These are phyloP conservation scores for Fusarium nematophilum DNA, from an alignment of 2,329 filamentous ascomycete species.

Conservation along the genomic window DNA sequence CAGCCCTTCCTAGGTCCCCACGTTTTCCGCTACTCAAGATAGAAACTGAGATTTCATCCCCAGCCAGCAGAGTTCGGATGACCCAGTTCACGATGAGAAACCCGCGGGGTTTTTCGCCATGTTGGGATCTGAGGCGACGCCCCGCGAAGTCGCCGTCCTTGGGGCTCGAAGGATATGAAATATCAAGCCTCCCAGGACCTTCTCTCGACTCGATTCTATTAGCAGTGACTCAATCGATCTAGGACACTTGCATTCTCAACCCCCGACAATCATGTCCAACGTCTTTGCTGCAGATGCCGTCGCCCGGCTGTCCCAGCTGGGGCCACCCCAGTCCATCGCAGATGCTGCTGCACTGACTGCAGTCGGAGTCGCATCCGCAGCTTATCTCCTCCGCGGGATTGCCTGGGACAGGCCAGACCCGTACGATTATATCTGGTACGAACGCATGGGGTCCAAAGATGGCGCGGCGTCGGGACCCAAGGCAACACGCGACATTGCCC, in stretches of 20 bases:
- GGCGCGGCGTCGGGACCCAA: slow-evolving; percentile 40
- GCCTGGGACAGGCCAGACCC: slow-evolving; percentile 63
- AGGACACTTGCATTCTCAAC: background rate
- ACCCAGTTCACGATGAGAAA: background rate
- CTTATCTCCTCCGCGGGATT: slow-evolving; percentile 56
- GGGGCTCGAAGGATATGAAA: slow-evolving; percentile 16
- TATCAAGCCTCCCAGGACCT: slow-evolving; percentile 5
- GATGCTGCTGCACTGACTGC: slow-evolving; percentile 43
- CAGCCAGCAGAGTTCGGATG: background rate
- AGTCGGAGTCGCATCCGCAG: slow-evolving; percentile 35
- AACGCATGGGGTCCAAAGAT: slow-evolving; percentile 55
- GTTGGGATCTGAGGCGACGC: slow-evolving; percentile 11
- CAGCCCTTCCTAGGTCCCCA: background rate
- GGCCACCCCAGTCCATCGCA: slow-evolving; percentile 35
- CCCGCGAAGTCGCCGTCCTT: background rate
- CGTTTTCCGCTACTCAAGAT: background rate
- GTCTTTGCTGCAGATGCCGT: slow-evolving; percentile 35
- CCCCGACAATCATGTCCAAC: slow-evolving; percentile 28
- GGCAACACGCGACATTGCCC: slow-evolving; percentile 58
- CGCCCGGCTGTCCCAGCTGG: slow-evolving; percentile 32
- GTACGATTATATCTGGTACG: slow-evolving; percentile 59
- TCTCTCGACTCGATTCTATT: background rate
- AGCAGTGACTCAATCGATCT: background rate
- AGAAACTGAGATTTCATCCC: background rate
- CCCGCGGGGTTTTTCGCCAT: slow-evolving; percentile 15